phyloP scores from a whole-genome alignment of 2,329 filamentous ascomycete species.

The Zasmidium cellare region DNA sequence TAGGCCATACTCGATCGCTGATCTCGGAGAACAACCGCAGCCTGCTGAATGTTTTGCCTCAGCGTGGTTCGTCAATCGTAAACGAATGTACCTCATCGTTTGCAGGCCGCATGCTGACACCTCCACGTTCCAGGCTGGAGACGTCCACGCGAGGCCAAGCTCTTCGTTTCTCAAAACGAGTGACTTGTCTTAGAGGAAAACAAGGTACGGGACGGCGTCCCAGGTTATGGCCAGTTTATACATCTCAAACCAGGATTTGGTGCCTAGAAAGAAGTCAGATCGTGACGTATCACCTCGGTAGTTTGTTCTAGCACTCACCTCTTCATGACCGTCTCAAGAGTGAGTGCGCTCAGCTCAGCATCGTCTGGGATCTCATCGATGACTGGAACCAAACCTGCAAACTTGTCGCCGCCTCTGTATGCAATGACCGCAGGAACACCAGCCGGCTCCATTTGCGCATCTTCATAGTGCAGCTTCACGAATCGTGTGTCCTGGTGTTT shows the following conservation, averaged over 20 bases:
- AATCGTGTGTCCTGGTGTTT: slow-evolving; percentile 75
- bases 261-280: slow-evolving; percentile 6
- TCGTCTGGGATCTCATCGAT: slow-evolving; percentile 77
- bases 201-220: neutral
- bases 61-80: too few species aligned
- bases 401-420: slow-evolving; percentile 86
- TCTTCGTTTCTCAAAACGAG: neutral
- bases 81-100: too few species aligned
- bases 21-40: too few species aligned
- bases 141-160: too few species aligned
- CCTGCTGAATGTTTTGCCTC: too few species aligned
- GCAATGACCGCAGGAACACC: slow-evolving; percentile 85
- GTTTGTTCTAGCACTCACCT: slow-evolving; percentile 39
- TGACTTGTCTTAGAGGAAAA: neutral
- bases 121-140: too few species aligned
- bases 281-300: neutral
- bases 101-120: too few species aligned
- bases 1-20: too few species aligned
- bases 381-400: slow-evolving; percentile 84
- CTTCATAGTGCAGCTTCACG: slow-evolving; percentile 84
- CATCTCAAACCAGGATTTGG: slow-evolving; percentile 8
- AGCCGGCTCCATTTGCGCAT: slow-evolving; percentile 91
- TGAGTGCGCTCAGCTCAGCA: slow-evolving; percentile 51
- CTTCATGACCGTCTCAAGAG: slow-evolving; percentile 59
- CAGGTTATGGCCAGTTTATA: neutral